Evolutionary conservation across 768 basidiomycete species (phyloP), one percentile per base, ranked within the genome.

Genomic region (Suillus tomentosus): DNA sequence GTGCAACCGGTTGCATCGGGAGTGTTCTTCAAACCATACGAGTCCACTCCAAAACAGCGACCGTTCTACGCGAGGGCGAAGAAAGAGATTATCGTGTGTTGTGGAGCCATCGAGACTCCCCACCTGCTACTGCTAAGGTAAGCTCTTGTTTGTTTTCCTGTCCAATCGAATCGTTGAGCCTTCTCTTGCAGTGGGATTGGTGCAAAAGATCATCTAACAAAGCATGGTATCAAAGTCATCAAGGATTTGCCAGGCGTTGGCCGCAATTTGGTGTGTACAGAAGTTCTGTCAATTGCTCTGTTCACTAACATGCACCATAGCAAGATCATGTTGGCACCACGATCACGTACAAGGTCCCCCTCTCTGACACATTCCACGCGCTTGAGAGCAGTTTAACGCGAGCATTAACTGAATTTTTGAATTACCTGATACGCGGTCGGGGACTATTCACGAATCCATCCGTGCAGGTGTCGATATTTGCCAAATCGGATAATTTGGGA

Each of bases 271-370:
- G 77, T 77, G 65, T 6, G 71, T 64, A 13, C 9, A 42, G 57
- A 8, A 15, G 14, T 57, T n/a, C 24, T 10, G 34, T 40, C 14
- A 3, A 13, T 39, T 3, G 9, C 22, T 6, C 6, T 7, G 5
- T 7, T 11, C 5, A 7, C 45, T 48, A 22, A 27, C 24, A 9
- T 11, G 10, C 19, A 11, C 6, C 45, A 10, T 19, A 78, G 77
- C 75, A 80, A 77, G 81, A 81, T 66, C 80, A 82, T 64, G 65
- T 79, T 14, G 72, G 68, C 17, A 72, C 80, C 15, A 68, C 77
- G 2, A 62, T 78, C 7, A 68, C 70, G n/a, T 81, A 73, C 65
- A 69, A 74, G 45, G 67, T 73, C 37, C n/a, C n/a, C n/a, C n/a
- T n/a, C n/a, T 57, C 62, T 9, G 77, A 81, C 55, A 76, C 76